Base-by-base conservation (phyloP, 2,329 filamentous ascomycete genomes). In the Fragosphaeria purpurea region DNA sequence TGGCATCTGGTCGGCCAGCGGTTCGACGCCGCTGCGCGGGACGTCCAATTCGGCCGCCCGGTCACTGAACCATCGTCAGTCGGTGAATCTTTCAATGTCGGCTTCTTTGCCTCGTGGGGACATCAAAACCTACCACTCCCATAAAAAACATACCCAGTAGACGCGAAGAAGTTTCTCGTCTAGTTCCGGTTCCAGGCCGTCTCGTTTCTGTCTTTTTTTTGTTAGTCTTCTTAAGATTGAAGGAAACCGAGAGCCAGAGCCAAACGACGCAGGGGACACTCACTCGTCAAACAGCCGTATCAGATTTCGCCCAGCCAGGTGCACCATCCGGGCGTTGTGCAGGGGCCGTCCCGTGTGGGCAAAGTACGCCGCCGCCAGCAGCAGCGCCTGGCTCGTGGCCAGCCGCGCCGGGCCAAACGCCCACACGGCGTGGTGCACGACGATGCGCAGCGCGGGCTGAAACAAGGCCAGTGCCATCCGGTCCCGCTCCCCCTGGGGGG, bases 81-180 rank as follows among this genome's bases (percentile, higher is more conserved):
- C 22, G 22, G 22, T 22, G 22, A 22, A 22, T 22, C 22, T 22
- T 22, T 22, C 22, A 22, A 2, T 22, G n/a, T 22, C 22, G 22
- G 22, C 22, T 22, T 22, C 22, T 22, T 22, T 22, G 22, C 22
- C 22, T 22, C 22, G 22, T 22, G 22, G 22, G 22, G 22, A 22
- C 2, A 22, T 2, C 4, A 40, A n/a, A 3, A 57, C 65, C 56
- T 63, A 82, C 79, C 79, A 86, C 66, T 88, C 85, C 35, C 86
- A 70, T 58, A 86, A 82, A 51, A 87, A 70, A 60, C 81, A 85
- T 34, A 83, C 83, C 84, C 84, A 88, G 56, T 83, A 86, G 1
- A 79, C 77, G 51, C 83, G 72, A 40, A 77, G 67, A 50, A 74
- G 71, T 13, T 71, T 61, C 55, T 80, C 74, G 51, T 73, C 60